Conservation (phyloP, 2,329 filamentous ascomycete genomes). For the Penicillium glabrum region DNA sequence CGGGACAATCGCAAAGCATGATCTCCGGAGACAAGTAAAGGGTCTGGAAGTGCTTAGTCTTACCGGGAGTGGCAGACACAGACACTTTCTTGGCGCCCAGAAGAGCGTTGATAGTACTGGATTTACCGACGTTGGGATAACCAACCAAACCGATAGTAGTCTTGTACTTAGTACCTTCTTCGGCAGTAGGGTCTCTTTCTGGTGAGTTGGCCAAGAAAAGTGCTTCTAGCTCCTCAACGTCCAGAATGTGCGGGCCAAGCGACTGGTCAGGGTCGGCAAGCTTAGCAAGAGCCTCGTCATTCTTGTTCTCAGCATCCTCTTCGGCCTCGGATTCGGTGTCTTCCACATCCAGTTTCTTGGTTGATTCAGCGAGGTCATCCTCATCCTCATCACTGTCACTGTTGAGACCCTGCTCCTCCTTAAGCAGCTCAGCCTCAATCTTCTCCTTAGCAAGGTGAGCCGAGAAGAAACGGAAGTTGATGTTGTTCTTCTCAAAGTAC, state of each 20-base stretch:
- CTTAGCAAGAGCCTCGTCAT: constrained; percentile 10
- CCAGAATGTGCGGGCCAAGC: constrained; percentile 70
- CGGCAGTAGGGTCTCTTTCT: constrained; percentile 52
- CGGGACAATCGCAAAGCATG: constrained; percentile 94
- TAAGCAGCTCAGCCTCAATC: constrained; percentile 69
- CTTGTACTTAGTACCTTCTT: constrained; percentile 57
- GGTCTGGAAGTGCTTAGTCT: constrained; percentile 99
- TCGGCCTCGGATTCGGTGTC: constrained; percentile 35
- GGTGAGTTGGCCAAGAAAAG: constrained; percentile 79
- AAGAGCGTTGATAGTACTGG: constrained; percentile 98
- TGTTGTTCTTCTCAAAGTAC: constrained; percentile 76
- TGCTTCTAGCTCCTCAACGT: constrained; percentile 86
- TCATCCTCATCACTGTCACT: constrained; percentile 15
- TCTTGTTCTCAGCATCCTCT: constrained; percentile 23
- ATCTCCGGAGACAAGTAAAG: constrained; percentile 89
- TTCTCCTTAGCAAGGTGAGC: constrained; percentile 86
- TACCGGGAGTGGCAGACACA: constrained; percentile 93
- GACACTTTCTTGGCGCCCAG: constrained; percentile 98
- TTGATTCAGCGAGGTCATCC: constrained; percentile 50
- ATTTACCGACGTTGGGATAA: constrained; percentile 99
- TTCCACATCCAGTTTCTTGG: constrained; percentile 47
- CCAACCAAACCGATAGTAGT: constrained; percentile 91
- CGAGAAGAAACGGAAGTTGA: constrained; percentile 95
- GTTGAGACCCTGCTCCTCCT: constrained; percentile 36
- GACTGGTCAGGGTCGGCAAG: constrained; percentile 39